Evolutionary conservation across 768 basidiomycete genomes (phyloP).

Genomic region (Termitomyces sp.): DNA sequence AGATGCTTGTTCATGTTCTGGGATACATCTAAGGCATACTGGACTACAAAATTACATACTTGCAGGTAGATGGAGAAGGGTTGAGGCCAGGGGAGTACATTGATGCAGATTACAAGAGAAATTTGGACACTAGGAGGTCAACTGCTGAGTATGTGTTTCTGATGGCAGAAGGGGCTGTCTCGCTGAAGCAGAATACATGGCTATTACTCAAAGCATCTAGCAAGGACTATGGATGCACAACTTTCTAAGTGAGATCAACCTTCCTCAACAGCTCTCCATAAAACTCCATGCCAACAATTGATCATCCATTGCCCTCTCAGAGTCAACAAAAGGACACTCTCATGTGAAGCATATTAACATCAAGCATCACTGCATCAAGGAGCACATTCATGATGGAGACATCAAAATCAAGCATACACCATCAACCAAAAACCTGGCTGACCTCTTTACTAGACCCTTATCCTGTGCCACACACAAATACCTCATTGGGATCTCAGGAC

Average conservation of each 20-base stretch:
- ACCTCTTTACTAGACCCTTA: conserved; percentile 38
- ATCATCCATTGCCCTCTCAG: conserved; percentile 18
- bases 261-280: conserved; percentile 11
- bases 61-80: not conserved
- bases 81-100: conserved; percentile 3
- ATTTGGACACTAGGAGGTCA: conserved; percentile 21
- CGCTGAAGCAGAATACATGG: conserved; percentile 24
- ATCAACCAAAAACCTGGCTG: conserved; percentile 27
- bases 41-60: not conserved
- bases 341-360: conserved; percentile 27
- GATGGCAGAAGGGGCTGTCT: conserved; percentile 20
- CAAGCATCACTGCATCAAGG: conserved; percentile 18
- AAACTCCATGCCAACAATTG: conserved; percentile 25
- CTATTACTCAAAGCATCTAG: conserved; percentile 21
- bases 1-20: conserved; percentile 5
- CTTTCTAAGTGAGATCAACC: conserved; percentile 21
- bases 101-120: conserved; percentile 25
- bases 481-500: not conserved
- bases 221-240: conserved; percentile 29
- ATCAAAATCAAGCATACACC: conserved; percentile 20
- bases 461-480: not conserved
- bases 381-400: conserved; percentile 10
- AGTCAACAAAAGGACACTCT: conserved; percentile 19
- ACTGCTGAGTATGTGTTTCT: conserved; percentile 22
- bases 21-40: conserved; percentile 3